Percentiles rank a stretch among this genome's conserved stretches.
Conservation (phyloP, 2,329 filamentous ascomycete species). For the Huntiella abstrusa region DNA sequence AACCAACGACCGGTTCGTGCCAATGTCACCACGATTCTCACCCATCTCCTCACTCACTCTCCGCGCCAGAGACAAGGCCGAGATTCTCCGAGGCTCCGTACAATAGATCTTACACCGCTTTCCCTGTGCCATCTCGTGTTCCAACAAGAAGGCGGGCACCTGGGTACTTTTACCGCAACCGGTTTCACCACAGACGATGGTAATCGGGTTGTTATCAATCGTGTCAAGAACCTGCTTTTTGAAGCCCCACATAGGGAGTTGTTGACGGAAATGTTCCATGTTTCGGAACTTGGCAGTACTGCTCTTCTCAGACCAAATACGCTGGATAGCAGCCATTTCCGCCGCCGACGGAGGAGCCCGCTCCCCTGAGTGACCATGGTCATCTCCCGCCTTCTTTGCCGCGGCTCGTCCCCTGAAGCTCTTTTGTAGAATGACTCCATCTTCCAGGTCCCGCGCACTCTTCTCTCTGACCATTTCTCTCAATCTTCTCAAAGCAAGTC, state of each 20-base stretch:
- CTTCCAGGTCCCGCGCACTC: slow-evolving; percentile 48
- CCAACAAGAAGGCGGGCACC: slow-evolving; percentile 82
- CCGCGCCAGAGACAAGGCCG: slow-evolving; percentile 79
- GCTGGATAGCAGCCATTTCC: slow-evolving; percentile 32
- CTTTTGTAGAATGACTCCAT: slow-evolving; percentile 57
- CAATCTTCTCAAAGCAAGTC: slow-evolving; percentile 46
- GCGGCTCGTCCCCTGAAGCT: slow-evolving; percentile 48
- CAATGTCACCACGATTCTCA: slow-evolving; percentile 63
- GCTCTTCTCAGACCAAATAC: slow-evolving; percentile 40
- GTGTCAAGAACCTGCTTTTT: slow-evolving; percentile 57
- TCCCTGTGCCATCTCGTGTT: slow-evolving; percentile 67
- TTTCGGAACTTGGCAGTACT: slow-evolving; percentile 44
- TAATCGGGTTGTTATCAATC: slow-evolving; percentile 63
- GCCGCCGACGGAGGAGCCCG: slow-evolving; percentile 21
- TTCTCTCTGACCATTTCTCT: slow-evolving; percentile 51
- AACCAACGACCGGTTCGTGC: slow-evolving; percentile 65
- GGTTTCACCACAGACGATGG: slow-evolving; percentile 91
- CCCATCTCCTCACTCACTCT: slow-evolving; percentile 91
- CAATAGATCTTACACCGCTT: slow-evolving; percentile 82
- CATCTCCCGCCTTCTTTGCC: slow-evolving; percentile 27
- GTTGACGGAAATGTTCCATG: slow-evolving; percentile 64
- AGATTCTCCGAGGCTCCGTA: slow-evolving; percentile 88
- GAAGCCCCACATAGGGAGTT: slow-evolving; percentile 80
- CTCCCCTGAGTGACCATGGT: slow-evolving; percentile 30
- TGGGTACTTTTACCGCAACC: slow-evolving; percentile 96